A percentile compares a stretch with the other conserved stretches of the same genome.
Conservation (phyloP, 2,329 filamentous ascomycete genomes). For the Calonectria henricotiae region DNA sequence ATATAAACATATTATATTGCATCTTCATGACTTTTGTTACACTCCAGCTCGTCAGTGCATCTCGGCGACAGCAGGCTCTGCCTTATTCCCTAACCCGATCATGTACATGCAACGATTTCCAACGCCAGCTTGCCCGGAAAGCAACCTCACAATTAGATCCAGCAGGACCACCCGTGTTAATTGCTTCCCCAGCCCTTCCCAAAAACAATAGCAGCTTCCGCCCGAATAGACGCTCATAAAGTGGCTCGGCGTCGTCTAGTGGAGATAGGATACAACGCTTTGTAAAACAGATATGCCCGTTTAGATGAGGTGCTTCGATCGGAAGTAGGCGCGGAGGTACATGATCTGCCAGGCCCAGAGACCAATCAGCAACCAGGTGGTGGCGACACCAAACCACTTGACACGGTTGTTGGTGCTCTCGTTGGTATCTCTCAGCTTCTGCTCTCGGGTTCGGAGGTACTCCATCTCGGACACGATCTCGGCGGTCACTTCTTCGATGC, state of each 20-base stretch:
- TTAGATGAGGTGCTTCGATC: conserved; percentile 68
- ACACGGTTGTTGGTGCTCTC: conserved; percentile 99
- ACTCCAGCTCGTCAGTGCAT: conserved; percentile 46
- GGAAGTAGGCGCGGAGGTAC: conserved; percentile 97
- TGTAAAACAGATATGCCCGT: conserved; percentile 36
- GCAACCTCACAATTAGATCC: conserved; percentile 45
- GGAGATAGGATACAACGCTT: conserved; percentile 38
- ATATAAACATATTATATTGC: conserved; percentile 50
- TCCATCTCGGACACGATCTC: conserved; percentile 98
- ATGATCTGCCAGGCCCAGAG: conserved; percentile 98
- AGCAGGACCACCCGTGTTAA: conserved; percentile 25
- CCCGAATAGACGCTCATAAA: conserved; percentile 32
- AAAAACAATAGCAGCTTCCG: conserved; percentile 34
- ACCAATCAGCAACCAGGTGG: conserved; percentile 90
- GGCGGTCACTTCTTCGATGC: conserved; percentile 90
- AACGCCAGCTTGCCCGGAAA: conserved; percentile 50
- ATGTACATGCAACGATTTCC: conserved; percentile 51
- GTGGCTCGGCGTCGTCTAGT: conserved; percentile 35
- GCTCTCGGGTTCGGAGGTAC: conserved; percentile 90
- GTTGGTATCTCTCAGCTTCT: conserved; percentile 97
- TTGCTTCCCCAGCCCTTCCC: conserved; percentile 29
- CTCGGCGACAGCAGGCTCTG: conserved; percentile 37
- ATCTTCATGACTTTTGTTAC: conserved; percentile 53
- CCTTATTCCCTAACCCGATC: conserved; percentile 46
- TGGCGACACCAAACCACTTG: conserved; percentile 97